These are phyloP conservation scores for Nidula niveotomentosa DNA, from an alignment of 1,284 basidiomycete genomes.

Conservation along the genomic window DNA sequence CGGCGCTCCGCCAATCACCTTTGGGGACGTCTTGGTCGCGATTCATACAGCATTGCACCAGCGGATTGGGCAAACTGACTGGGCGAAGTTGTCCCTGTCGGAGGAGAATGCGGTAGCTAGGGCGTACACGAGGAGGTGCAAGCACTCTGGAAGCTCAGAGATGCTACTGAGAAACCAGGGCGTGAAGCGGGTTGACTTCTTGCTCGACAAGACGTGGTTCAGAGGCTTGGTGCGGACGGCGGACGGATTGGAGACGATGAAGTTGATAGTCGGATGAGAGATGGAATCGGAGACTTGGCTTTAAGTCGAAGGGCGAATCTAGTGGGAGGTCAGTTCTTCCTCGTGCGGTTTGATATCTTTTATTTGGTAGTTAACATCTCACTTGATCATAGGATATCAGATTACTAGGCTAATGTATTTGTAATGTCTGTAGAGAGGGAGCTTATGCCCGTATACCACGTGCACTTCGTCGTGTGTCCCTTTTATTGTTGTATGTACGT, in stretches of 20 bases:
- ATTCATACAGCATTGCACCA: slow-evolving; percentile 52
- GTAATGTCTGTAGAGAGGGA: no score
- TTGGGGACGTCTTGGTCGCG: slow-evolving; percentile 56
- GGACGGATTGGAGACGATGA: slow-evolving; percentile 29
- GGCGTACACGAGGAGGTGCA: slow-evolving; percentile 57
- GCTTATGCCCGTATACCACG: no score
- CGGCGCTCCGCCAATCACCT: slow-evolving; percentile 43
- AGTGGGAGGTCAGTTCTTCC: no score
- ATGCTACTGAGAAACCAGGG: slow-evolving; percentile 47
- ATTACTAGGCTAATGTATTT: no score
- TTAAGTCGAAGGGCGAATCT: no score
- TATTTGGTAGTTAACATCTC: no score
- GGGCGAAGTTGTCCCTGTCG: slow-evolving; percentile 39
- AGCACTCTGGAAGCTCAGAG: slow-evolving; percentile 33
- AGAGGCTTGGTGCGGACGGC: slow-evolving; percentile 46
- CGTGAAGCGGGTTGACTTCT: slow-evolving; percentile 59
- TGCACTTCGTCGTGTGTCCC: no score
- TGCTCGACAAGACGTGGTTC: slow-evolving; percentile 51
- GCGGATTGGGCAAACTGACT: slow-evolving; percentile 57
- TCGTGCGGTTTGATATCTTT: no score
- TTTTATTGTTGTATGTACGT: no score
- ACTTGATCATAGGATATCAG: no score
- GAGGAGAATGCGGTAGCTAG: slow-evolving; percentile 45
- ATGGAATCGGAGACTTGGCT: no score
- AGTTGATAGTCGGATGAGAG: slow-evolving; percentile 19